phyloP scores from a whole-genome alignment of 1,284 basidiomycete genomes.

The Cutaneotrichosporon dermatis region DNA sequence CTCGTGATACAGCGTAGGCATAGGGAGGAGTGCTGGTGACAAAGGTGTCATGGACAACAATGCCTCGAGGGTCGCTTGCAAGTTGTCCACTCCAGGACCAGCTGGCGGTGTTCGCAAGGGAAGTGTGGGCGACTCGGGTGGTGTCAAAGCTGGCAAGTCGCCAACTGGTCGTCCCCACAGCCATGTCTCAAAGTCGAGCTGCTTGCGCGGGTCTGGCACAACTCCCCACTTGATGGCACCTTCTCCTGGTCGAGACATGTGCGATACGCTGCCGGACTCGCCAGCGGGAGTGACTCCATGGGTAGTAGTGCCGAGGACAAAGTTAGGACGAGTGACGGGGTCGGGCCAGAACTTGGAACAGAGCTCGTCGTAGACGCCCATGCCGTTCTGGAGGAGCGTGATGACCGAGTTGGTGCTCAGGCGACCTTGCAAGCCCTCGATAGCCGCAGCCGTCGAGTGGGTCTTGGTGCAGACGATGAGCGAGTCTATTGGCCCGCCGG shows the following conservation, averaged over 20 bases:
- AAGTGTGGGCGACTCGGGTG: conserved; percentile 26
- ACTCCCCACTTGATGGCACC: conserved; percentile 76
- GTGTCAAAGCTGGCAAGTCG: conserved; percentile 15
- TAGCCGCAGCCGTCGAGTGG: conserved; percentile 58
- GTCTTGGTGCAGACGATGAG: conserved; percentile 82
- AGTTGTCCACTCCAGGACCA: conserved; percentile 37
- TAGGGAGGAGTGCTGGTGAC: conserved; percentile 63
- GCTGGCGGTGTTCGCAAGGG: conserved; percentile 58
- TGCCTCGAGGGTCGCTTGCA: conserved; percentile 66
- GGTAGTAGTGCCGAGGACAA: conserved; percentile 76
- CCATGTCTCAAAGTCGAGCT: conserved; percentile 33
- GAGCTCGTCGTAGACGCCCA: conserved; percentile 83
- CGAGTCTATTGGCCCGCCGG: conserved; percentile 55
- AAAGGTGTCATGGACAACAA: conserved; percentile 60
- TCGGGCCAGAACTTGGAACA: conserved; percentile 68
- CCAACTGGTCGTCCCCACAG: conserved; percentile 23
- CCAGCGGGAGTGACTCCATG: conserved; percentile 58
- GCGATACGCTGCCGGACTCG: conserved; percentile 38
- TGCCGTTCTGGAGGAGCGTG: conserved; percentile 82
- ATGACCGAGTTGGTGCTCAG: conserved; percentile 69
- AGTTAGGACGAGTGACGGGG: conserved; percentile 68
- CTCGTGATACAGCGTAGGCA: conserved; percentile 64
- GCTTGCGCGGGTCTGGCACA: conserved; percentile 61
- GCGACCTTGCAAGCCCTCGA: conserved; percentile 62
- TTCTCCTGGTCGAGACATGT: conserved; percentile 54